Base-by-base conservation (phyloP, 371 early-diverging fungal species). In the Blastocladiella emersonii region DNA sequence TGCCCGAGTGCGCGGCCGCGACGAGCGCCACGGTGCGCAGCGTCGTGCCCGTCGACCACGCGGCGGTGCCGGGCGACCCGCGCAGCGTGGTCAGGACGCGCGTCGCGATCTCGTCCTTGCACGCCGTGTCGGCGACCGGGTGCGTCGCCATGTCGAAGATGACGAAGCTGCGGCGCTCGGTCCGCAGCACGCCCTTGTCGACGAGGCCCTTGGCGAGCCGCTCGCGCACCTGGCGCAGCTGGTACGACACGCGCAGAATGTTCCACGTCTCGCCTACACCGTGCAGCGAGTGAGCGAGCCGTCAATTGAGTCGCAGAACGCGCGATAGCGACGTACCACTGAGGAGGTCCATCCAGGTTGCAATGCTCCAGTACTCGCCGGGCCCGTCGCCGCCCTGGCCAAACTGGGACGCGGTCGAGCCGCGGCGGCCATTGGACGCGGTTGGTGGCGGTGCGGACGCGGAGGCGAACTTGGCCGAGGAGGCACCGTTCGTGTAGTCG, bases 91-190 rank as follows among this genome's bases (percentile, higher is more conserved):
- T 87, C 39, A 90, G 82, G 7, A 89, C 84, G 36, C 91, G 74
- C 64, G 85, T 80, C 44, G 92, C 81, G 48, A 97, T 79, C 60
- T 87, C 85, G 63, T 91, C 90, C 67, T 95, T 94, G 59, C 85
- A 83, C 45, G 85, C 78, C 41, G 82, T 78, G 64, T 94, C 93
- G 15, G 91, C 83, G 19, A 95, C 84, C 10, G 92, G 93, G 63
- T 90, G 90, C 7, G 93, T 94, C 27, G 95, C 92, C 93, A 93
- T 92, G 67, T 95, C 95, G 67, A 96, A 95, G 56, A 96, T 76
- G 61, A 95, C 72, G 72, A 93, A 95, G 71, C 90, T 92, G 49
- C 90, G 84, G 68, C 93, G 93, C 66, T 93, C 95, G 34, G 96
- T 95, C 61, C 95, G 81, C 49, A 96, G 72, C 17, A 96, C 86